phyloP scores from a whole-genome alignment of 176 grass and related monocot genomes.

The Rhynchospora pubera region DNA sequence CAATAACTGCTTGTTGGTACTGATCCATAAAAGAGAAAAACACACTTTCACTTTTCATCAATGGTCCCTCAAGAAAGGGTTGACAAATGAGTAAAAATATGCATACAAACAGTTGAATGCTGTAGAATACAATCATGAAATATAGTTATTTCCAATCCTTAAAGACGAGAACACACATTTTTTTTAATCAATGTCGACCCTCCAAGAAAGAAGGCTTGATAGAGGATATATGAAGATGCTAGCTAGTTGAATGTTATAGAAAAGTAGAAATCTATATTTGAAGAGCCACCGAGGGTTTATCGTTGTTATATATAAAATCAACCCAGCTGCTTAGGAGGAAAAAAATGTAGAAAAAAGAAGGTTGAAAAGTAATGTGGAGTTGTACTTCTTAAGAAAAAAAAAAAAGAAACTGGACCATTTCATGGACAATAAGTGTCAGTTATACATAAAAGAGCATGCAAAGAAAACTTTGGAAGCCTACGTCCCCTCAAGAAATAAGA shows the following conservation, averaged over 20 bases:
- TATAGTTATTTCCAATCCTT: background rate
- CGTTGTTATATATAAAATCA: background rate
- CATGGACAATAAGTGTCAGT: background rate
- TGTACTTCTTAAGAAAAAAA: background rate
- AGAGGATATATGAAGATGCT: background rate
- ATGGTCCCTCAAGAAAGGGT: background rate
- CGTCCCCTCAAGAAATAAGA: background rate
- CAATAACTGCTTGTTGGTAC: background rate
- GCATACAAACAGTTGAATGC: no score
- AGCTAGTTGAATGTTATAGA: background rate
- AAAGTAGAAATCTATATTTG: background rate
- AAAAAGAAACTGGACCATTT: background rate
- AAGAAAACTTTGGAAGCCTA: background rate
- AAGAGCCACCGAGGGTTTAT: background rate
- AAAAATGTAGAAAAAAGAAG: background rate
- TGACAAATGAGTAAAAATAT: background rate
- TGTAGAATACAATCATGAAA: no score
- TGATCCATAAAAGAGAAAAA: background rate
- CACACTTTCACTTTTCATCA: background rate
- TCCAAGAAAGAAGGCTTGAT: background rate
- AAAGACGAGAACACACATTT: background rate
- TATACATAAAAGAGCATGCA: background rate
- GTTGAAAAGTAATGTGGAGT: background rate
- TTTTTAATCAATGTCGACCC: background rate
- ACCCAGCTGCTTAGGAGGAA: background rate